phyloP scores from a whole-genome alignment of 495 filamentous ascomycete species.

The Pyronema omphalodes region DNA sequence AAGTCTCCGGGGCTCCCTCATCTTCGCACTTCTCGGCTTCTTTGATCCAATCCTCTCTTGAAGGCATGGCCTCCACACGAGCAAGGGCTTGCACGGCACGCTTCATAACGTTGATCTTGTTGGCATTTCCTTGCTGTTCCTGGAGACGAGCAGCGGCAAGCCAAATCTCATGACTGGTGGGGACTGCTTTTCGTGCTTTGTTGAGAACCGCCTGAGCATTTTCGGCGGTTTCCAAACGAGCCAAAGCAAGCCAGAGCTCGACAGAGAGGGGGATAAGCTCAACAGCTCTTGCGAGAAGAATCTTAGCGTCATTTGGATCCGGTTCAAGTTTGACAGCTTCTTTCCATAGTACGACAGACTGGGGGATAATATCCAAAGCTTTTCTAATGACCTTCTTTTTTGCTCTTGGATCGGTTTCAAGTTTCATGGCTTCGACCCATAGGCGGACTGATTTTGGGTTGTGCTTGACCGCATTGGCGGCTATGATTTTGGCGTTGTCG shows the following conservation, averaged over 20 bases:
- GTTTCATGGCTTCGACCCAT: slow-evolving; percentile 87
- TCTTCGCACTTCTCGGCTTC: slow-evolving; percentile 91
- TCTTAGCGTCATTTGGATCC: slow-evolving; percentile 61
- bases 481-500: slow-evolving; percentile 86
- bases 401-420: slow-evolving; percentile 59
- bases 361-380: slow-evolving; percentile 72
- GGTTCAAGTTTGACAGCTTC: slow-evolving; percentile 93
- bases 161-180: slow-evolving; percentile 87
- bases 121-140: slow-evolving; percentile 62
- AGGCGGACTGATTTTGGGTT: slow-evolving; percentile 76
- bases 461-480: slow-evolving; percentile 77
- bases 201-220: slow-evolving; percentile 91
- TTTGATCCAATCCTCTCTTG: slow-evolving; percentile 89
- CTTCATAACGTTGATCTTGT: slow-evolving; percentile 80
- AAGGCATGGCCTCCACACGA: slow-evolving; percentile 83
- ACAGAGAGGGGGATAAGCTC: slow-evolving; percentile 85
- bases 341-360: slow-evolving; percentile 91
- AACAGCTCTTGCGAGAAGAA: slow-evolving; percentile 79
- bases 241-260: slow-evolving; percentile 86
- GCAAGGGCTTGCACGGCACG: slow-evolving; percentile 79
- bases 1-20: slow-evolving; percentile 74
- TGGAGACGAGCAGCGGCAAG: slow-evolving; percentile 82
- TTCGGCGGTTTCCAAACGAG: slow-evolving; percentile 68
- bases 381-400: slow-evolving; percentile 82
- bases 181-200: slow-evolving; percentile 80